Percentiles rank a stretch among this genome's conserved stretches.
phyloP scores from a whole-genome alignment of 1,284 basidiomycete species.

The Leccinum subrobustum region DNA sequence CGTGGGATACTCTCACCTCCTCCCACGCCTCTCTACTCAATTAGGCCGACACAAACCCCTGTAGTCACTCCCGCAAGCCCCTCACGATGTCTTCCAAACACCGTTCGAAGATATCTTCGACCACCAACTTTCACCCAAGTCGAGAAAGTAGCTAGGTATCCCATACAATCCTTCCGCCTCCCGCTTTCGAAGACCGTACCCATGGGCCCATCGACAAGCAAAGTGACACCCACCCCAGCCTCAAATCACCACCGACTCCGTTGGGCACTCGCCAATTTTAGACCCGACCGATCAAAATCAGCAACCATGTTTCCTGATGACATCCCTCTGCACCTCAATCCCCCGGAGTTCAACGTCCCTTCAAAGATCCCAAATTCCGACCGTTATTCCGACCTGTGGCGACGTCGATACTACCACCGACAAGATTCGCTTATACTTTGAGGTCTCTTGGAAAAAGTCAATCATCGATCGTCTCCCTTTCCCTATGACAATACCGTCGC shows the following conservation, averaged over 20 bases:
- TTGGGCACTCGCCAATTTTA: not conserved
- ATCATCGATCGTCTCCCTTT: not conserved
- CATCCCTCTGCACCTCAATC: slow-evolving; percentile 1
- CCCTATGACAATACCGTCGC: not conserved
- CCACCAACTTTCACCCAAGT: not conserved
- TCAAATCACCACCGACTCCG: not conserved
- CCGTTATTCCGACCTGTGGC: not conserved
- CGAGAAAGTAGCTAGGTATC: too few relatives aligned
- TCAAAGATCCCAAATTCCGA: not conserved
- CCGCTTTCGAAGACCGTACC: not conserved
- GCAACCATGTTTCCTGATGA: not conserved
- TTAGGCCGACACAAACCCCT: too few relatives aligned
- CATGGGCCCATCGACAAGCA: not conserved
- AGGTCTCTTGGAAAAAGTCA: not conserved
- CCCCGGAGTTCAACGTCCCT: not conserved
- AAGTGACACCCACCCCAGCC: not conserved
- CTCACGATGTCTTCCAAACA: not conserved
- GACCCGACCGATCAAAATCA: not conserved
- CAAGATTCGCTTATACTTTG: not conserved
- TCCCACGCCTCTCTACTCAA: not conserved
- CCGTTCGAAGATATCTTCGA: not conserved
- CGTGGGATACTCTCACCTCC: not conserved
- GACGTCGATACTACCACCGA: not conserved
- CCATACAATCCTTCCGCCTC: not conserved
- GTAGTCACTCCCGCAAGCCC: too few relatives aligned